Base-by-base conservation (phyloP, 2,329 filamentous ascomycete species). In the Amphichorda felina region DNA sequence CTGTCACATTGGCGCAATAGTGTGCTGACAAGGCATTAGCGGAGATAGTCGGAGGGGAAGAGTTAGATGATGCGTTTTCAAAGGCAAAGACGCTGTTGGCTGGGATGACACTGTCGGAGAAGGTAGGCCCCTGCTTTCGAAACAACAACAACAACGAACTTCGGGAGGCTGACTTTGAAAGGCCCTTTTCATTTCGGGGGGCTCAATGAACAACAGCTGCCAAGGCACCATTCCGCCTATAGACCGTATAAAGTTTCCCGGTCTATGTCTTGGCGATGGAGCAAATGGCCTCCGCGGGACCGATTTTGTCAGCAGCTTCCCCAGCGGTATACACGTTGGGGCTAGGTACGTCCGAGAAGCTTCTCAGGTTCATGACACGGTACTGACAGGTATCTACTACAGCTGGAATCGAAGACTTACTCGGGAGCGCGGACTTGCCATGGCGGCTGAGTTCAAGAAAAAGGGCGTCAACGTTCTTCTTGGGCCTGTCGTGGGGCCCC, bases 391-490 rank as follows among this genome's bases (percentile, higher is more conserved):
- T 31, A 11, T 5, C 16, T 4, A 16, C 34, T 40, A 8, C 28
- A 45, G 59, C 34, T 94, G 84, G 82, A 82, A 89, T 54, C 78
- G 75, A 40, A 61, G 70, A 8, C 67, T 89, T 30, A 75, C 82
- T 39, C 75, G 75, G 47, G 61, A 68, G 35, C 72, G 84, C 34
- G 85, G 78, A 22, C 60, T 70, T 35, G 79, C 78, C 33, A 86
- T 93, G 79, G 86, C 79, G 3, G 63, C 67, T 38, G 86, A 94
- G 54, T 82, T 83, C 51, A 72, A 69, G 41, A 72, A 59, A 29
- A 93, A 93, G 55, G 86, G 86, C 33, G 72, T 86, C 22, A 82
- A 93, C 50, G 68, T 91, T 11, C 70, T 81, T 38, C 67, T 93
- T 8, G 86, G 84, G 0, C 86, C 86, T 3, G 83, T 83, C 0